Percentiles rank a stretch among this genome's conserved stretches.
Evolutionary conservation across 495 filamentous ascomycete genomes (phyloP).

Genomic region (Aspergillus taichungensis): DNA sequence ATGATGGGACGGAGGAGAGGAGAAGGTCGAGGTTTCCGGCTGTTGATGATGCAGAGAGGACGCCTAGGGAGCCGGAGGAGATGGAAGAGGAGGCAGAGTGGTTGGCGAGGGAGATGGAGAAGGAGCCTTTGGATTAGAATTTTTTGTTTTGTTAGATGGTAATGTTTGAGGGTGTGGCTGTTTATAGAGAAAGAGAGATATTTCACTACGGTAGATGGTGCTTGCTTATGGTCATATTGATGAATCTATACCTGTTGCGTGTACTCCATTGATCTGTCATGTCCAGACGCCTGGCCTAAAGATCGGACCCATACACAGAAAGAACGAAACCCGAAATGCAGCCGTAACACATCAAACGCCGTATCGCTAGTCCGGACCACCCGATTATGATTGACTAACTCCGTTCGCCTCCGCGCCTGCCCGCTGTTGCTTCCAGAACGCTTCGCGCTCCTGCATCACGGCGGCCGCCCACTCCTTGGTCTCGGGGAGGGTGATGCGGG

Average conservation of each 20-base stretch:
- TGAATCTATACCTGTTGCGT: too few species aligned
- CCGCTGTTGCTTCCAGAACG: constrained; percentile 51
- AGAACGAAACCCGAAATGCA: too few species aligned
- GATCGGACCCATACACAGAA: too few species aligned
- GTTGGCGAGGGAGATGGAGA: constrained; percentile 50
- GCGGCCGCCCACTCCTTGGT: constrained; percentile 70
- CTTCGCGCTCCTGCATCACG: constrained; percentile 65
- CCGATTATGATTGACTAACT: not conserved
- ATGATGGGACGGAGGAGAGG: constrained; percentile 6
- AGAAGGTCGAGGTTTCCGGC: constrained; percentile 40
- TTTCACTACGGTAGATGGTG: not conserved
- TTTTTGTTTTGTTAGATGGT: not conserved
- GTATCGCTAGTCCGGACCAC: too few species aligned
- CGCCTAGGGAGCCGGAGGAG: constrained; percentile 58
- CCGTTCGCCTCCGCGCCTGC: not conserved
- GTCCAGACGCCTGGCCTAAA: too few species aligned
- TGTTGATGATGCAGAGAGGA: constrained; percentile 60
- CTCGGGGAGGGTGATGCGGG: constrained; percentile 64
- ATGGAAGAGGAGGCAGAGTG: constrained; percentile 72
- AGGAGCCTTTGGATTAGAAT: constrained; percentile 11
- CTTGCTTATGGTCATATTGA: too few species aligned
- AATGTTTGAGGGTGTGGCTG: not conserved
- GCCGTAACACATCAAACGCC: too few species aligned
- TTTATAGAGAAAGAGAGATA: constrained; percentile 1
- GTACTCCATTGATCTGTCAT: too few species aligned